Base-by-base conservation (phyloP, 345 rosid species). In the Heritiera fomes region DNA sequence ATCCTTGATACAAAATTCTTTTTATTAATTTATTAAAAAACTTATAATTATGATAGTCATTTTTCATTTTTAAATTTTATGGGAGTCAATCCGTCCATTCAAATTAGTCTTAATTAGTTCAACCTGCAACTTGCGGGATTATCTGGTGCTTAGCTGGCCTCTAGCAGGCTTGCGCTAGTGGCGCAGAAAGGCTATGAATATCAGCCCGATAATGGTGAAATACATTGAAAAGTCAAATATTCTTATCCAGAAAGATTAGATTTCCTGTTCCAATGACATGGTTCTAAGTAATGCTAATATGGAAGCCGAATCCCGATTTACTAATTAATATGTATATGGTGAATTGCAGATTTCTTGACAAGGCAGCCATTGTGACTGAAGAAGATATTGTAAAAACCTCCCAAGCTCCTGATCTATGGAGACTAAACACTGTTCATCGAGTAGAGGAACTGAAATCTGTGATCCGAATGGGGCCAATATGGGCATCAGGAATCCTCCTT, bases 331-430 rank as follows among this genome's bases (percentile, higher is more conserved):
- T 18, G 28, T 34, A n/a, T 17, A n/a, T 17, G 49, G 30, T 73
- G 63, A 7, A 18, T 6, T 38, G 55, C 85, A 92, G 97, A 75
- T 92, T 92, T 78, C 83, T 94, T 11, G 97, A 91, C 83, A 94
- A 91, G 79, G 97, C 97, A 9, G 97, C 98, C 55, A 87, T 91
- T 53, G 85, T 85, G 40, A 86, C 87, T 0, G 93, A 87, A 28
- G 87, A 85, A 77, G 94, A 94, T 82, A 68, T 83, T 14, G 11
- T 75, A 3, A 88, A 89, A 86, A 50, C 82, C 7, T 14, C 59
- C 3, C 81, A 85, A 75, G 38, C 70, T 18, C 97, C 92, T 0
- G 87, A 92, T 69, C 84, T 74, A 14, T 94, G 98, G 98, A 83
- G 92, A 34, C 80, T 91, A 17, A 77, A 83, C 41, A 91, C 91